These are phyloP conservation scores for Thielaviopsis musarum DNA, from an alignment of 2,329 filamentous ascomycete genomes.

Conservation along the genomic window DNA sequence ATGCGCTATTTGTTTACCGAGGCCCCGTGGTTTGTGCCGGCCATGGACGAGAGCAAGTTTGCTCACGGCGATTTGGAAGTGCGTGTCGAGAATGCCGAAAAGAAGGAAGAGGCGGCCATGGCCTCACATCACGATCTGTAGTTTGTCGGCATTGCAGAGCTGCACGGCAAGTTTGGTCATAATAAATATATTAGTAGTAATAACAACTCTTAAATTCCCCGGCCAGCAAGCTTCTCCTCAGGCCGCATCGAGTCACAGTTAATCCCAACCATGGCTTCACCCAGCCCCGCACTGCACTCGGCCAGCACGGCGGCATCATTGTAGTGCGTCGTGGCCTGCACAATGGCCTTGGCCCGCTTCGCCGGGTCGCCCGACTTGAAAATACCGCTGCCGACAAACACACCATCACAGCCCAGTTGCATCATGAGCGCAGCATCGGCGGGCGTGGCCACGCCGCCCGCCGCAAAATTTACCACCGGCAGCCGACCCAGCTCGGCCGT, in stretches of 20 bases:
- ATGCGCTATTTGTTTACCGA: slow-evolving; percentile 52
- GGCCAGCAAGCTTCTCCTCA: slow-evolving; percentile 64
- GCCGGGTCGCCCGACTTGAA: slow-evolving; percentile 91
- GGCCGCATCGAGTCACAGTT: slow-evolving; percentile 66
- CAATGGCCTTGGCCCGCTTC: slow-evolving; percentile 84
- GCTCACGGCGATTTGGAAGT: slow-evolving; percentile 37
- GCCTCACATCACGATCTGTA: neutral
- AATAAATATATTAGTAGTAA: neutral
- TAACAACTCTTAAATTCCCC: slow-evolving; percentile 52
- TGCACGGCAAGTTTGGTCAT: neutral
- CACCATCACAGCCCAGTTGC: slow-evolving; percentile 94
- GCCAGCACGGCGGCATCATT: slow-evolving; percentile 72
- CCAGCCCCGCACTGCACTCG: slow-evolving; percentile 71
- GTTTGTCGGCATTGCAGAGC: neutral
- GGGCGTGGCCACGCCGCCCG: slow-evolving; percentile 97
- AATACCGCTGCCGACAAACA: slow-evolving; percentile 92
- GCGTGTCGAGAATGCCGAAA: slow-evolving; percentile 37
- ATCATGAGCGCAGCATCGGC: slow-evolving; percentile 95
- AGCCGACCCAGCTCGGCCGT: slow-evolving; percentile 74
- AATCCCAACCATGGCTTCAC: slow-evolving; percentile 97
- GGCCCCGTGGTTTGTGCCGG: slow-evolving; percentile 44
- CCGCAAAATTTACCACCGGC: slow-evolving; percentile 94
- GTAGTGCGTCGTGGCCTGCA: slow-evolving; percentile 84
- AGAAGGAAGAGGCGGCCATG: slow-evolving; percentile 19
- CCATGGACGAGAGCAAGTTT: slow-evolving; percentile 30